Evolutionary conservation across 257 asterid species (phyloP), one percentile per base, ranked within the genome.

Genomic region (Ajuga chamaepitys): DNA sequence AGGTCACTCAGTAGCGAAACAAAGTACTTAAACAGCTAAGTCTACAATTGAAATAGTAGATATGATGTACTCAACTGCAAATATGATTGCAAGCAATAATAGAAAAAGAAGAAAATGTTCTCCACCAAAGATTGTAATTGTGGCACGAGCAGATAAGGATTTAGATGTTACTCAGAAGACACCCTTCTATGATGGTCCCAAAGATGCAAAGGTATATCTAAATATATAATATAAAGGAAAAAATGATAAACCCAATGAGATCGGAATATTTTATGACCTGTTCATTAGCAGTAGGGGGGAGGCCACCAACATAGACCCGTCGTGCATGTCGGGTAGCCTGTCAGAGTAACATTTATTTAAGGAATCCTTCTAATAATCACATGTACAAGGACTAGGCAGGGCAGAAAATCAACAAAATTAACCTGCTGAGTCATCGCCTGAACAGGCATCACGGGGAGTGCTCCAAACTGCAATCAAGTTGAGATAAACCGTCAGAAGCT

Each of bases 341-440:
- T 73, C 16, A 66, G 77, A 65, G 76, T 52, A 77, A 53, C 4
- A 30, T n/a, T n/a, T n/a, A n/a, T n/a, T n/a, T 70, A n/a, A n/a
- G 67, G 44, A 17, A 46, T 30, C 30, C 14, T 14, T 40, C n/a
- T 18, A 26, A 59, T 53, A 13, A 58, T 52, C 35, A 50, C 42
- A 38, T 44, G n/a, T 9, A 70, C 38, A 52, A 18, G 7, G 46
- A 63, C 55, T 4, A 10, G 17, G 67, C 9, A 47, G 24, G 38
- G 62, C 4, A 45, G 10, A 57, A 10, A 67, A 70, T n/a, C 58
- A n/a, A n/a, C n/a, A n/a, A n/a, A n/a, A n/a, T n/a, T 62, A 70
- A 94, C 99, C 99, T 94, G 97, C 77, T 94, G 99, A 38, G 97
- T 94, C 99, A 94, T 94, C 21, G 97, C 99, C 74, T 88, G 96